Percentiles rank a stretch among this genome's conserved stretches.
These are phyloP conservation scores for Elongisporangium prolatum DNA, from an alignment of 352 stramenopile species.

Conservation along the genomic window DNA sequence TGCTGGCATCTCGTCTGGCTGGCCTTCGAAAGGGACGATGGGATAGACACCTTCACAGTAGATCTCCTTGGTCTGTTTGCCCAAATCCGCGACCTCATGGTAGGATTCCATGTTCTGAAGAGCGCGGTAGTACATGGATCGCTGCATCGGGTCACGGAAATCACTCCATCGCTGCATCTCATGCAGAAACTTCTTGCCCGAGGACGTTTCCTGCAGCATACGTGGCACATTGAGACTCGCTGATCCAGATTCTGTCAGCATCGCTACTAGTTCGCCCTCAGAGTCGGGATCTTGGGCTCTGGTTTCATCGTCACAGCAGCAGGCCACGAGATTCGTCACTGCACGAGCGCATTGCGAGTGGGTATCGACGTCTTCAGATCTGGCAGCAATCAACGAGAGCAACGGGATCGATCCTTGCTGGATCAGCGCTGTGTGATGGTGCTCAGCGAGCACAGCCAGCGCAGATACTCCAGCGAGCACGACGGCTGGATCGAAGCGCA, in stretches of 20 bases:
- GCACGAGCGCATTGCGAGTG: conserved; percentile 63
- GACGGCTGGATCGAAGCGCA: conserved; percentile 64
- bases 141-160: conserved; percentile 54
- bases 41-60: conserved; percentile 79
- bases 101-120: conserved; percentile 62
- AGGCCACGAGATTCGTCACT: conserved; percentile 71
- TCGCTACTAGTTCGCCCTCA: conserved; percentile 6
- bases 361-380: conserved; percentile 17
- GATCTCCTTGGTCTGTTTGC: conserved; percentile 30
- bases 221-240: conserved; percentile 45
- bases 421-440: conserved; percentile 60
- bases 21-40: conserved; percentile 38
- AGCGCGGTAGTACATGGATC: conserved; percentile 75
- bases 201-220: conserved; percentile 34
- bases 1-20: neutral
- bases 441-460: conserved; percentile 60
- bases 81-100: conserved; percentile 29
- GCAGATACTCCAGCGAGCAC: conserved; percentile 64
- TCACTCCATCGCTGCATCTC: conserved; percentile 35
- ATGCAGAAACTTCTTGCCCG: conserved; percentile 36
- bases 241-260: conserved; percentile 18
- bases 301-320: conserved; percentile 35
- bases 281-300: conserved; percentile 18
- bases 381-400: conserved; percentile 46
- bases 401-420: conserved; percentile 58